Conservation (phyloP, 2,329 filamentous ascomycete genomes). For the Pseudogymnoascus verrucosus region DNA sequence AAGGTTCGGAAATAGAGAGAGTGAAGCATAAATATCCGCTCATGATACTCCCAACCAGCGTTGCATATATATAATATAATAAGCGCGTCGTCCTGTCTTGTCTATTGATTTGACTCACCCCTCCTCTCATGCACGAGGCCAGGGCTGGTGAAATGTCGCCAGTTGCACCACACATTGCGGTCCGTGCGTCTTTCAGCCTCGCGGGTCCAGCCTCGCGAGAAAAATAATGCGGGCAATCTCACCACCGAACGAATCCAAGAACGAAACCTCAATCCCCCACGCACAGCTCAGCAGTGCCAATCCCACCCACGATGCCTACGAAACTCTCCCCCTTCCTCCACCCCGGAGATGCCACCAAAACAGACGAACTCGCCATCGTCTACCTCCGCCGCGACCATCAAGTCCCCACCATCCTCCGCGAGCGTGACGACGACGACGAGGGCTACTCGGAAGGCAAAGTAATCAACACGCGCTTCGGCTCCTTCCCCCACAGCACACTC, state of each 20-base stretch:
- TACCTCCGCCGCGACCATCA: constrained; percentile 84
- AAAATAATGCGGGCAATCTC: constrained; percentile 9
- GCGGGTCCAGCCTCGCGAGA: constrained; percentile 4
- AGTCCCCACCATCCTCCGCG: constrained; percentile 63
- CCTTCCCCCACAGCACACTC: constrained; percentile 72
- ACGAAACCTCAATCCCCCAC: not conserved
- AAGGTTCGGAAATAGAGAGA: not conserved
- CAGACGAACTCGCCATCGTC: constrained; percentile 68
- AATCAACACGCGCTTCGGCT: constrained; percentile 89
- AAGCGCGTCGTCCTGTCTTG: not conserved
- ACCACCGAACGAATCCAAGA: not conserved
- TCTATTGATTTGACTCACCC: constrained; percentile 5
- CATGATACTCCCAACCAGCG: not conserved
- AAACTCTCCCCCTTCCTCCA: constrained; percentile 70
- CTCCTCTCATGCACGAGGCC: not conserved
- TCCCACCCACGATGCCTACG: constrained; percentile 18
- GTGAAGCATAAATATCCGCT: constrained; percentile 4
- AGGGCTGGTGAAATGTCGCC: constrained; percentile 2
- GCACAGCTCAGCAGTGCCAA: not conserved
- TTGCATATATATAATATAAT: not conserved
- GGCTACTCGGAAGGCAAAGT: constrained; percentile 71
- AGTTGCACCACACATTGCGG: constrained; percentile 1
- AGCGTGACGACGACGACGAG: constrained; percentile 53
- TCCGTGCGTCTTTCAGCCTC: not conserved
- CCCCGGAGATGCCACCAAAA: constrained; percentile 52